Base-by-base conservation (phyloP, 768 basidiomycete genomes). In the Kwoniella botswanensis region DNA sequence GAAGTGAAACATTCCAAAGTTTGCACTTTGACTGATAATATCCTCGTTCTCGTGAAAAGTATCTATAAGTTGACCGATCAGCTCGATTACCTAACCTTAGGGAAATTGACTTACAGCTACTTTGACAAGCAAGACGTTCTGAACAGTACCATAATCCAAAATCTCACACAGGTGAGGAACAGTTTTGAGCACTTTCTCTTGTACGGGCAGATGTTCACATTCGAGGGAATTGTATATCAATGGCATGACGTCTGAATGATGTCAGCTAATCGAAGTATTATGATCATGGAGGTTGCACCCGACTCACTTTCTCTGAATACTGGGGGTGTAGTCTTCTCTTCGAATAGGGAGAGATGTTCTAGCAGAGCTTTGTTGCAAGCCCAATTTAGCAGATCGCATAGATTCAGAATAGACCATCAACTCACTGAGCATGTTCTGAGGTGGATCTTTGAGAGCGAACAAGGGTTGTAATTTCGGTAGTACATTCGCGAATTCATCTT, bases 151-250 rank as follows among this genome's bases (percentile, higher is more conserved):
- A 79, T 97, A 98, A 83, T 98, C 95, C 58, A 98, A 91, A 13
- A 89, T 90, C 75, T 98, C 95, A 81, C 94, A 97, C 0, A 99
- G 86, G 61, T 88, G 89, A 2, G 96, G 96, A 2, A 98, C 92
- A 26, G 85, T 86, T 71, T 89, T 89, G 54, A 99, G 85, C 3
- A 93, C 96, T 71, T 90, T 89, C 83, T 98, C 96, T 87, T 97
- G 93, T 12, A 98, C 92, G 64, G 90, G 84, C 1, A 91, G 88
- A 84, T 97, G 94, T 61, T 98, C 97, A n/a, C 93, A 92, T 72
- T 98, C 97, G 60, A 99, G 86, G 1, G 97, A 94, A 80, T 93
- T 93, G 82, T 99, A 99, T 18, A 99, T 92, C 50, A 99, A 86
- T 0, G 94, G 93, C 72, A 99, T 87, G n/a, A 99, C 93, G 86